Percentiles rank a stretch among this genome's conserved stretches.
phyloP scores from a whole-genome alignment of 2,329 filamentous ascomycete genomes.

The Lomentospora prolificans region DNA sequence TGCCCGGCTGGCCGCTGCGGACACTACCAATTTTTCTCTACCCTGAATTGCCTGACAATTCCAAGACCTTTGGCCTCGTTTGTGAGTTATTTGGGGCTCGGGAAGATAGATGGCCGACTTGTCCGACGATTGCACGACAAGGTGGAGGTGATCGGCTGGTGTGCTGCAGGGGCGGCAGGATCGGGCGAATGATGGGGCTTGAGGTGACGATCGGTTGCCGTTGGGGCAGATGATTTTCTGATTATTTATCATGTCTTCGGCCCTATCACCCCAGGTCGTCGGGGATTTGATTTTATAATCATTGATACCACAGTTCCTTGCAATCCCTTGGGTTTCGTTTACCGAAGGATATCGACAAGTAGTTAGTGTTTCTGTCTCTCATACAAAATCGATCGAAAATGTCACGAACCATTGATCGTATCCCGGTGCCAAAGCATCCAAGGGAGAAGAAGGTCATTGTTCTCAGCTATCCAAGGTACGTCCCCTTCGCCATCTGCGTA shows the following conservation, averaged over 20 bases:
- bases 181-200: background rate
- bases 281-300: background rate
- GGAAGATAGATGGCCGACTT: background rate
- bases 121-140: background rate
- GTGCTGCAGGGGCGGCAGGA: background rate
- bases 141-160: background rate
- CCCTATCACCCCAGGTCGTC: background rate
- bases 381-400: constrained; percentile 14
- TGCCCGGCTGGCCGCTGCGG: too few species aligned
- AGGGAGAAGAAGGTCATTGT: constrained; percentile 25
- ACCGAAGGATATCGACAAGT: too few species aligned
- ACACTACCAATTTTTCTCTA: background rate
- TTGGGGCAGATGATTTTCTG: background rate
- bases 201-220: background rate
- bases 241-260: background rate
- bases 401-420: constrained; percentile 23
- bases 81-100: too few species aligned
- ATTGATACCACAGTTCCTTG: background rate
- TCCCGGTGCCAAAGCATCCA: constrained; percentile 21
- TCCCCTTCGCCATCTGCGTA: background rate
- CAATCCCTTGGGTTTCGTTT: background rate
- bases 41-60: too few species aligned
- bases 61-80: too few species aligned
- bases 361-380: background rate
- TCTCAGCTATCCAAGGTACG: constrained; percentile 26